Conservation (phyloP, 2,329 filamentous ascomycete species). For the Exophiala xenobiotica region DNA sequence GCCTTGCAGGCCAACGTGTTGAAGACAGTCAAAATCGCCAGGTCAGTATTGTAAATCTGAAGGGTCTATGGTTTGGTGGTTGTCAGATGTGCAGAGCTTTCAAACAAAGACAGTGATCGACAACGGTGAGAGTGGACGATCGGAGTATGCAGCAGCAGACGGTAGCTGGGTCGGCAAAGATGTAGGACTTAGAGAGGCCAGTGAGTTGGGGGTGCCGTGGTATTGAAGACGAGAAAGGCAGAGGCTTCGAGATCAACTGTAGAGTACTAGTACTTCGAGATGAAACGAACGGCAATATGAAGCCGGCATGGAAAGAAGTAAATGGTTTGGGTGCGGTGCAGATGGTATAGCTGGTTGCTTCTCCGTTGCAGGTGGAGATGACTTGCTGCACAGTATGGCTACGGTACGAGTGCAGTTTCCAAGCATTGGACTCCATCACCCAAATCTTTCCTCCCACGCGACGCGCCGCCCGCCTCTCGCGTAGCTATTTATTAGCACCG, state of each 20-base stretch:
- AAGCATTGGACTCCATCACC: too few relatives aligned
- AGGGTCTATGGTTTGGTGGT: not conserved
- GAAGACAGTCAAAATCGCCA: constrained; percentile 18
- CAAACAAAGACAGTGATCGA: not conserved
- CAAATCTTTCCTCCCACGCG: not conserved
- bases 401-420: too few relatives aligned
- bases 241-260: too few relatives aligned
- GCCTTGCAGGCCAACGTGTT: constrained; percentile 15
- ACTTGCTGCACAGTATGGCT: not conserved
- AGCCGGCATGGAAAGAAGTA: not conserved
- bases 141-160: not conserved
- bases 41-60: not conserved
- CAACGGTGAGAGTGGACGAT: not conserved
- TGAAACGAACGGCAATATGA: constrained; percentile 1
- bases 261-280: not conserved
- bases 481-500: constrained; percentile 1
- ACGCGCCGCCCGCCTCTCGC: constrained; percentile 2
- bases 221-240: too few relatives aligned
- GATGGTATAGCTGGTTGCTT: constrained; percentile 1
- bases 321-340: constrained; percentile 1
- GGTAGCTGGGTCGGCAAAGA: not conserved
- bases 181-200: too few relatives aligned
- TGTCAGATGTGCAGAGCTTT: not conserved
- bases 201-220: too few relatives aligned
- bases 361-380: not conserved